Base-by-base conservation (phyloP, 169 alveolate species). In the Ichthyophthirius multifiliis region DNA sequence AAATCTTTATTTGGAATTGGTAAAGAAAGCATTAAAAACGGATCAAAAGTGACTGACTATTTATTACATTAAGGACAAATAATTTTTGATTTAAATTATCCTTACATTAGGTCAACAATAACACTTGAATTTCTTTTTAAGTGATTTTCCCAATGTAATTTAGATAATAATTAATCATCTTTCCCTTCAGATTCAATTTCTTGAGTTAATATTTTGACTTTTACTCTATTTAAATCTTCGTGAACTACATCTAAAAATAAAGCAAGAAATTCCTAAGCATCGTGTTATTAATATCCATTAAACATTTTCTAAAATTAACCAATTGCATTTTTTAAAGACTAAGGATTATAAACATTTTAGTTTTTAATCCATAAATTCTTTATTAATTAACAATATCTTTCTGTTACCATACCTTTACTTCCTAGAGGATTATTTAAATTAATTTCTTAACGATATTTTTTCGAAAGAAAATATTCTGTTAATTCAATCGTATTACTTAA, bases 281-380 rank as follows among this genome's bases (percentile, higher is more conserved):
- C 99, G 67, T 97, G 96, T 83, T 95, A 96, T 13, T 88, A 80
- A 84, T 81, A 95, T 30, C 98, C 99, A 13, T 89, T 86, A 77
- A 95, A 95, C 82, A 74, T 16, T 23, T 45, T 71, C 10, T 81
- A 81, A 65, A 48, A 43, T 44, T 64, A 44, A 6, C 76, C 84
- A 10, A 82, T 83, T 0, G 78, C 83, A 31, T 63, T 85, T 31
- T 89, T 85, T 20, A 85, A 64, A 32, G 84, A 84, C 75, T 74
- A 76, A 12, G 94, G 90, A n/a, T 88, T 43, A 18, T 75, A 55
- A 64, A 34, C 13, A 12, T 43, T 47, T 3, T 43, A 47, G 6
- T 76, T 65, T 2, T 82, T 85, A 18, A 80, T 76, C 75, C 65
- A 83, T 41, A 85, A 44, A 5, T 73, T 47, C 46, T 84, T 62